Percentiles rank a stretch among this genome's conserved stretches.
Evolutionary conservation across 1,139 yeast genomes (phyloP).

Genomic region (Debaryomycetaceae sp.): DNA sequence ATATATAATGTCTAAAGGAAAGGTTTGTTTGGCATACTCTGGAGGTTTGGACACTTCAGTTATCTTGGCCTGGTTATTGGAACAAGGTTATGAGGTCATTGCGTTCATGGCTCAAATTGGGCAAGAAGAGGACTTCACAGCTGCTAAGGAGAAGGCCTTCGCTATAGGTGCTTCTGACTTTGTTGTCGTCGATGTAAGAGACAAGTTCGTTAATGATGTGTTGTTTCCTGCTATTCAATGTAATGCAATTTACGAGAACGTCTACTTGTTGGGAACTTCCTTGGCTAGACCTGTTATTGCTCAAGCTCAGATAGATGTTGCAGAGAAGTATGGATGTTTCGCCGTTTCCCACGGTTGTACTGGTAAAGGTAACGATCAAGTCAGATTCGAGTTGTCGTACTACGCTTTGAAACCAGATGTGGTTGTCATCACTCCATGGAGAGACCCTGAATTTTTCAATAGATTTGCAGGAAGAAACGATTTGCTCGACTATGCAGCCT

Average conservation of each 20-base stretch:
- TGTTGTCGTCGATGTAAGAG: conserved; percentile 90
- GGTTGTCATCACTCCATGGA: conserved; percentile 97
- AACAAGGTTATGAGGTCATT: conserved; percentile 95
- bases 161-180: conserved; percentile 97
- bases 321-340: conserved; percentile 95
- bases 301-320: conserved; percentile 94
- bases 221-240: conserved; percentile 96
- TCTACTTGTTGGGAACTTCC: conserved; percentile 92
- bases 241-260: conserved; percentile 96
- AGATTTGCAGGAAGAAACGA: conserved; percentile 98
- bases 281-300: conserved; percentile 98
- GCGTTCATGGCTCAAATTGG: conserved; percentile 98
- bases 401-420: conserved; percentile 98
- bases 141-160: conserved; percentile 93
- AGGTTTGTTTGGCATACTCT: conserved; percentile 97
- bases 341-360: conserved; percentile 99
- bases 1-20: conserved; percentile 80
- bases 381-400: conserved; percentile 93
- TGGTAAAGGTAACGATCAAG: conserved; percentile 99
- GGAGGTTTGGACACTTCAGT: conserved; percentile 99
- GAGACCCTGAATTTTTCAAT: conserved; percentile 91
- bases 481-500: conserved; percentile 87
- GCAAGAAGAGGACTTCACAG: conserved; percentile 98
- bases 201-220: conserved; percentile 89
- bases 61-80: conserved; percentile 95